Conservation (phyloP, 495 filamentous ascomycete species). For the Hyaloscypha hepaticicola region DNA sequence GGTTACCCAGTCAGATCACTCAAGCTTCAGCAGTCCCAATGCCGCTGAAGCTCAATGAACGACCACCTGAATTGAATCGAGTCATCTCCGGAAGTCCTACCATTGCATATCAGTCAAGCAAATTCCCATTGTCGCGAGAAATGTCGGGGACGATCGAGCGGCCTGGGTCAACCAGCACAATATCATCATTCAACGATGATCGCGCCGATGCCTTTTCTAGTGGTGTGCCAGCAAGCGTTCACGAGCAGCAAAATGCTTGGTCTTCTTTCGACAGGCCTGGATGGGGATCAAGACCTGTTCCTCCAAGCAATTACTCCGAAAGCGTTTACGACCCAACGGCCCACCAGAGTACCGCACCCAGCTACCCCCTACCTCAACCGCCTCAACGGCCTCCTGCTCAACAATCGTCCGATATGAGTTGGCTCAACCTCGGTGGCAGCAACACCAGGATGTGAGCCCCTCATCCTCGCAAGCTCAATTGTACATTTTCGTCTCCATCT, state of each 20-base stretch:
- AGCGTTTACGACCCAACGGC: conserved; percentile 45
- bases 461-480: conserved; percentile 2
- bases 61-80: conserved; percentile 51
- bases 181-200: conserved; percentile 51
- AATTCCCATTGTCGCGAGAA: conserved; percentile 51
- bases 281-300: conserved; percentile 49
- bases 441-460: conserved; percentile 13
- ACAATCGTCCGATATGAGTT: conserved; percentile 66
- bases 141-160: conserved; percentile 65
- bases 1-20: conserved; percentile 43
- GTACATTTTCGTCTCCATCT: conserved; percentile 6
- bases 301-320: conserved; percentile 59
- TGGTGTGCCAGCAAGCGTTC: conserved; percentile 52
- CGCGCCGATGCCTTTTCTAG: conserved; percentile 45
- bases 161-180: conserved; percentile 53
- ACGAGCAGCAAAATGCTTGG: conserved; percentile 50
- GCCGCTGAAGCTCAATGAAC: conserved; percentile 44
- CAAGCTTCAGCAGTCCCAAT: conserved; percentile 55
- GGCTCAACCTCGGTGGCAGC: conserved; percentile 59
- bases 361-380: conserved; percentile 34
- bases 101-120: conserved; percentile 51
- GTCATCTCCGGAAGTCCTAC: conserved; percentile 69
- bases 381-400: conserved; percentile 44
- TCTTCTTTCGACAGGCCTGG: conserved; percentile 42
- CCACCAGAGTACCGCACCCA: conserved; percentile 36